phyloP scores from a whole-genome alignment of 176 grass and related monocot species.

The Raddia guianensis region DNA sequence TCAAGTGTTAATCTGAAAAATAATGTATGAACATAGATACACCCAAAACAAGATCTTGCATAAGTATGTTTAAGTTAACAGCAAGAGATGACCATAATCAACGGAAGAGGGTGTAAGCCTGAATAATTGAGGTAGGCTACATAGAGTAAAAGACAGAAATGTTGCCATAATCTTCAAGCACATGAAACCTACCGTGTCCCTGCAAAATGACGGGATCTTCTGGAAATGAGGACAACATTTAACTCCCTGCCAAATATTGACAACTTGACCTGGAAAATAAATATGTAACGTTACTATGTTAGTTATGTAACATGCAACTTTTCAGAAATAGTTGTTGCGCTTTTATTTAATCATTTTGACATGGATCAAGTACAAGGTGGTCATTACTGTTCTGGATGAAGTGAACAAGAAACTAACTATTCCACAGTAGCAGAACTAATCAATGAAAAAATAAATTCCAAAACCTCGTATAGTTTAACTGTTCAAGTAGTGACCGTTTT shows the following conservation, averaged over 20 bases:
- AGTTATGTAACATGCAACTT: constrained; percentile 18
- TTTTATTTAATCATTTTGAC: constrained; percentile 1
- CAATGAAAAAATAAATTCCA: constrained; percentile 24
- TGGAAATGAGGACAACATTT: constrained; percentile 74
- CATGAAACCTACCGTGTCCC: constrained; percentile 80
- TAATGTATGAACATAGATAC: background rate
- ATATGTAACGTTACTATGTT: constrained; percentile 14
- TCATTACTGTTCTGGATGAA: background rate
- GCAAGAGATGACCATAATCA: background rate
- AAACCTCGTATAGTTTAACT: background rate
- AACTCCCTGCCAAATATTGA: constrained; percentile 91
- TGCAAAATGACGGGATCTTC: constrained; percentile 96
- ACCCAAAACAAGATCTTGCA: constrained; percentile 26
- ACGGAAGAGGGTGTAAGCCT: constrained; percentile 16
- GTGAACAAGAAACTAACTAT: constrained; percentile 29
- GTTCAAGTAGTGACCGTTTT: constrained; percentile 9
- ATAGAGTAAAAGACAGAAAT: constrained; percentile 24
- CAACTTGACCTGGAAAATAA: constrained; percentile 65
- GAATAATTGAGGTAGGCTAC: background rate
- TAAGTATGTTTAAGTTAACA: constrained; percentile 15
- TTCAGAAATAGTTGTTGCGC: constrained; percentile 6
- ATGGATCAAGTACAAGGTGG: background rate
- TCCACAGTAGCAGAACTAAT: background rate
- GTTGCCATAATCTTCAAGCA: constrained; percentile 21
- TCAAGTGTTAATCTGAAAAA: constrained; percentile 18